Percentiles rank a stretch among this genome's conserved stretches.
Evolutionary conservation across 768 basidiomycete species (phyloP).

Genomic region (Butyriboletus loyo): DNA sequence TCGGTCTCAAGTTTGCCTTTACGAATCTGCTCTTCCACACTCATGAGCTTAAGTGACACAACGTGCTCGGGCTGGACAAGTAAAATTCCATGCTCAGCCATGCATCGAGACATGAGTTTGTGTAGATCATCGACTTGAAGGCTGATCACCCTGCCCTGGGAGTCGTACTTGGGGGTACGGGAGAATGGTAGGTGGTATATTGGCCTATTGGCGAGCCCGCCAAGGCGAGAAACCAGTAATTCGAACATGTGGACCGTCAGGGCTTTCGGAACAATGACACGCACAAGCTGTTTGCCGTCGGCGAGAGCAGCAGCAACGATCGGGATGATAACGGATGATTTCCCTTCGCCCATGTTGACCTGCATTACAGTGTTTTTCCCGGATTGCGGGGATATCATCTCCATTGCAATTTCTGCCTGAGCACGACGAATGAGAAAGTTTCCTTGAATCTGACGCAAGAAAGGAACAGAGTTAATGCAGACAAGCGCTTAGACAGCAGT

Average conservation of each 20-base stretch:
- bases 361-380: constrained; percentile 39
- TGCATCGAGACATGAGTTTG: constrained; percentile 36
- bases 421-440: constrained; percentile 15
- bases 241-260: constrained; percentile 44
- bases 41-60: constrained; percentile 45
- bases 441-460: constrained; percentile 36
- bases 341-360: constrained; percentile 57
- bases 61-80: constrained; percentile 50
- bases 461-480: background rate
- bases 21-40: constrained; percentile 32
- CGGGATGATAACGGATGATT: constrained; percentile 44
- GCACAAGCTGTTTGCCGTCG: constrained; percentile 39
- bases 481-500: background rate
- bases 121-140: constrained; percentile 22
- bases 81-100: constrained; percentile 35
- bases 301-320: constrained; percentile 39
- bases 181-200: constrained; percentile 49
- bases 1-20: background rate
- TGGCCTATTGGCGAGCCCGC: constrained; percentile 41
- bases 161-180: constrained; percentile 28
- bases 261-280: constrained; percentile 45
- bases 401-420: constrained; percentile 36
- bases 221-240: constrained; percentile 37
- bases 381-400: constrained; percentile 42
- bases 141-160: rapidly evolving